phyloP scores from a whole-genome alignment of 495 filamentous ascomycete genomes.

The Podospora bellae-mahoneyi region DNA sequence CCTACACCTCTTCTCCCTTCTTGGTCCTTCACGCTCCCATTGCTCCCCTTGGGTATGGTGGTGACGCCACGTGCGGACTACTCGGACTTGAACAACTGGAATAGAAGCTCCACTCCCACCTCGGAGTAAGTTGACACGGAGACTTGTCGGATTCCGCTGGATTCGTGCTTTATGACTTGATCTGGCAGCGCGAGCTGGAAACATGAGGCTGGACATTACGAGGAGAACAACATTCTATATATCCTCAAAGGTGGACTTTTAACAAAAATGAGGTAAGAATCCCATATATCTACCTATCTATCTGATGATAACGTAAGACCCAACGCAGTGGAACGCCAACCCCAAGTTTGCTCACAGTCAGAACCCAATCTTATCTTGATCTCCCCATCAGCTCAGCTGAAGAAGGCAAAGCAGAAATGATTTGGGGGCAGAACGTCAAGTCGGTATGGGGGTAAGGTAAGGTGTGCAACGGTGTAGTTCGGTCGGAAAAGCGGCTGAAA shows the following conservation, averaged over 20 bases:
- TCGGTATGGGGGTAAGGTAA: background rate
- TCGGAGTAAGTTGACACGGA: background rate
- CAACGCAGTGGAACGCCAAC: background rate
- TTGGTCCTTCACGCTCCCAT: background rate
- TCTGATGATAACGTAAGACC: background rate
- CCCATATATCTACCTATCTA: background rate
- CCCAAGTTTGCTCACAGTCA: background rate
- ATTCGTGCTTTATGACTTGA: background rate
- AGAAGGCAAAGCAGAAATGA: background rate
- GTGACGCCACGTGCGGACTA: background rate
- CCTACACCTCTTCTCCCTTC: background rate
- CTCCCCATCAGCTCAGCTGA: background rate
- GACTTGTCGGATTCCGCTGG: background rate
- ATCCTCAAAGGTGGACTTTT: background rate
- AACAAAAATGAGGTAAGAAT: background rate
- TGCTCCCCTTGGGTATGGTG: background rate
- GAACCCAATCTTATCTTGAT: background rate
- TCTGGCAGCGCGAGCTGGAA: background rate
- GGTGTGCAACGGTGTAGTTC: background rate
- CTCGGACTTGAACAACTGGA: background rate
- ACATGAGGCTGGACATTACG: background rate
- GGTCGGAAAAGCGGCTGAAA: background rate
- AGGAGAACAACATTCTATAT: background rate
- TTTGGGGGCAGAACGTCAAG: background rate
- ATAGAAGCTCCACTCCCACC: background rate